These are phyloP conservation scores for Trichosporon asahii DNA, from an alignment of 1,284 basidiomycete genomes.

Conservation along the genomic window DNA sequence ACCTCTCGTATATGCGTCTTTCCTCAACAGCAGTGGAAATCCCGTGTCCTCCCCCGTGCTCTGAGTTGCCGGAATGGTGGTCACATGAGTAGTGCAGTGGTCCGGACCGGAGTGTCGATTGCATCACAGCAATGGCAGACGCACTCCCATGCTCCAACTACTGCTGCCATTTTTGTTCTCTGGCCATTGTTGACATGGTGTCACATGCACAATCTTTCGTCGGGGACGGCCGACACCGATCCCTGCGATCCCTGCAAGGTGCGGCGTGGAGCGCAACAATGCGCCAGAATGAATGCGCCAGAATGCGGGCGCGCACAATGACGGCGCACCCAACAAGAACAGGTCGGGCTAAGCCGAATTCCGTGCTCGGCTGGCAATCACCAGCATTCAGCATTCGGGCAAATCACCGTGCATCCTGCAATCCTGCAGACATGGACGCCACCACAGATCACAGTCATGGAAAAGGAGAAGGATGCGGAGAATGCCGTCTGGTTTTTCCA, in stretches of 20 bases:
- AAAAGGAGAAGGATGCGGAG: too few relatives aligned
- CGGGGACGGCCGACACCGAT: background rate
- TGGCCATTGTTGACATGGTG: background rate
- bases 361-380: background rate
- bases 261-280: background rate
- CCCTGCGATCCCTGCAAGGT: too few relatives aligned
- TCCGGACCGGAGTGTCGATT: background rate
- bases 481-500: background rate
- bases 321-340: background rate
- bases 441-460: too few relatives aligned
- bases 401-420: background rate
- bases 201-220: background rate
- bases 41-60: background rate
- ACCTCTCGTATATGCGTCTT: too few relatives aligned
- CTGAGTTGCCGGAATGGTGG: background rate
- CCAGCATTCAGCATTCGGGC: background rate
- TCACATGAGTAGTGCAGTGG: background rate
- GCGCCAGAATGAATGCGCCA: too few relatives aligned
- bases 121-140: background rate
- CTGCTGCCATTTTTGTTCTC: background rate
- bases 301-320: background rate
- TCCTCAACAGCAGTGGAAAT: background rate
- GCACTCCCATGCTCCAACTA: background rate
- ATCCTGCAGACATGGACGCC: too few relatives aligned
- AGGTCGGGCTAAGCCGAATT: background rate